Base-by-base conservation (phyloP, 768 basidiomycete species). In the Lentinula boryana region DNA sequence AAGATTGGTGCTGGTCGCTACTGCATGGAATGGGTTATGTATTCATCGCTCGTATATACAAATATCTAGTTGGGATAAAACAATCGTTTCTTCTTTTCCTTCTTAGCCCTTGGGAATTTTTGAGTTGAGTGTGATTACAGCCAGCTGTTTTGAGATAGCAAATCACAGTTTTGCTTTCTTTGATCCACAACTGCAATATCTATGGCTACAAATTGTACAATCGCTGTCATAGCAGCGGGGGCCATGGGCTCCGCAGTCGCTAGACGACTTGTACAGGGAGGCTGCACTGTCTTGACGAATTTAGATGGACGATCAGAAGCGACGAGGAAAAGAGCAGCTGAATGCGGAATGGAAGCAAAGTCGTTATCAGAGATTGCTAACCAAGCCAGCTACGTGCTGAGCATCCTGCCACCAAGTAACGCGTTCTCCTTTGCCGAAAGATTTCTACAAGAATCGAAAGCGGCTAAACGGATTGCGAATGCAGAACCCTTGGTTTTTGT, bases 201-300 rank as follows among this genome's bases (percentile, higher is more conserved):
- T 21, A 48, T 66, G 58, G 68, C 68, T 62, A 71, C 36, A 13
- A 38, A 38, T 8, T 38, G 36, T 38, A 38, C 67, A 35, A 70
- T 86, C 58, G 80, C 79, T 33, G 71, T 86, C 21, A 71, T 87
- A 61, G 78, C 83, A 36, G 77, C 83, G 8, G 84, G 85, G 16
- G 78, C 76, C 2, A 87, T 86, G 87, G 85, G 84, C 31, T 72
- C 83, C 5, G 84, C 75, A 18, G 79, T 87, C 33, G 85, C 76
- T 16, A 75, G 69, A 35, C 77, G 75, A 31, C 73, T 86, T 38
- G 74, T 75, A 1, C 65, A 71, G 21, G 72, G 75, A n/a, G 80
- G 84, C 31, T 78, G 78, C 65, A 78, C 75, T 5, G 83, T 85
- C 23, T 77, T 85, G 62, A 86, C 84, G 10, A 78, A 77, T 63